Evolutionary conservation across 2,329 filamentous ascomycete genomes (phyloP), one percentile per base, ranked within the genome.

Genomic region (Colletotrichum kahawae): DNA sequence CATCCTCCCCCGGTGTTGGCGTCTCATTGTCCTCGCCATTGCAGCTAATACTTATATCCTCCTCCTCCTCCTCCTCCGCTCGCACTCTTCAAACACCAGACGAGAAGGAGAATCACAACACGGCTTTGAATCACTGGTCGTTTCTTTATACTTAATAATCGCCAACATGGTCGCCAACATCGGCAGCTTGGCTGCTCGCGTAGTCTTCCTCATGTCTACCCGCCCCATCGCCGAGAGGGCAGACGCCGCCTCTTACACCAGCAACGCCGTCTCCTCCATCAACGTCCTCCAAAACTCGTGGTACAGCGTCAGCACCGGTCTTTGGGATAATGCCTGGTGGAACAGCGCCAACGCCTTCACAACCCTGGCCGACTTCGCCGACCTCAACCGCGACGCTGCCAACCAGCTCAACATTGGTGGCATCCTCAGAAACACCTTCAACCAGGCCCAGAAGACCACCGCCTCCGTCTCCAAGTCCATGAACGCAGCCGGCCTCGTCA

Each of bases 241-340:
- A 56, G 74, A 77, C 48, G 59, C 24, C 16, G 33, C 67, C 3
- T 38, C 74, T 62, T 88, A 87, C 78, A 79, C 81, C 12, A 76
- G 77, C 16, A 78, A 84, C 67, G 79, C 86, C 5, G 78, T 80
- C 5, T 69, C 78, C 18, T 83, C 84, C 7, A 84, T 86, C 54
- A 77, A 83, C 43, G 80, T 86, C 7, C 85, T 94, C 2, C 91
- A 93, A 78, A 75, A 78, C 4, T 77, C 82, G 18, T 94, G 90
- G 89, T 94, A 94, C 81, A 89, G 93, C 79, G 72, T 82, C 4
- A 79, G 80, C 7, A 91, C 87, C 2, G 93, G 93, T 5, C 84
- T 94, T 14, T 95, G 92, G 92, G 83, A 90, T 70, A 88, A 89
- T 0, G 88, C 89, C 9, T 95, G 93, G 93, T 95, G 93, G 93